phyloP scores from a whole-genome alignment of 306 rosid species.

The Begonia peltatifolia region DNA sequence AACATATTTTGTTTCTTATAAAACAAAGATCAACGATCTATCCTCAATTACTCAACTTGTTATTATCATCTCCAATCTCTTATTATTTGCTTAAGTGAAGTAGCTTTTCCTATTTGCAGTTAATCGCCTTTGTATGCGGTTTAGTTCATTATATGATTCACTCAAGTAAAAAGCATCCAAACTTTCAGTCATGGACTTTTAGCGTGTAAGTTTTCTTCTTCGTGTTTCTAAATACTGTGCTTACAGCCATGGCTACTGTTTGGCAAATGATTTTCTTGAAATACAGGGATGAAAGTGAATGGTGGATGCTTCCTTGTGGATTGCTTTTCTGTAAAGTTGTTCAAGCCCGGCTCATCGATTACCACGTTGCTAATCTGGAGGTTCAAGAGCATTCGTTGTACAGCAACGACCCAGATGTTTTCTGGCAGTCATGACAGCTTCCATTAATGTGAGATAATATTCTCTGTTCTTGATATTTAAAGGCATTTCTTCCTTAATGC shows the following conservation, averaged over 20 bases:
- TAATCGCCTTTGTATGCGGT: constrained; percentile 78
- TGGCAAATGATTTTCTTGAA: background rate
- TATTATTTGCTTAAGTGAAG: background rate
- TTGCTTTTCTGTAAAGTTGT: constrained; percentile 60
- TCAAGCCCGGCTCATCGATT: constrained; percentile 73
- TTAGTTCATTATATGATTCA: constrained; percentile 50
- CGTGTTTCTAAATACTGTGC: background rate
- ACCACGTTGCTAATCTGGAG: constrained; percentile 88
- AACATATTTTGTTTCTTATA: no score
- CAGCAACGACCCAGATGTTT: constrained; percentile 55
- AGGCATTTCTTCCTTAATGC: no score
- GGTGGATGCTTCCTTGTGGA: constrained; percentile 96
- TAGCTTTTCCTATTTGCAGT: constrained; percentile 26
- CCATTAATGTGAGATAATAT: background rate
- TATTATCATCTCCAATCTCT: constrained; percentile 1
- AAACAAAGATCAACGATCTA: no score
- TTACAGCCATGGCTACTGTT: no score
- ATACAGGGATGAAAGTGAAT: constrained; percentile 94
- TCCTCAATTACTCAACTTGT: no score
- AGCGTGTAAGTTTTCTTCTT: constrained; percentile 49
- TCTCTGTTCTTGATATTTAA: background rate
- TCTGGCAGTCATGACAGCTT: constrained; percentile 60
- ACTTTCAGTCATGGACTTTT: constrained; percentile 77
- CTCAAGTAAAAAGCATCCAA: constrained; percentile 42
- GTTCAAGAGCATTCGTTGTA: constrained; percentile 82